Evolutionary conservation across 1,284 basidiomycete species (phyloP), one percentile per base, ranked within the genome.

Genomic region (Tylopilus sp.): DNA sequence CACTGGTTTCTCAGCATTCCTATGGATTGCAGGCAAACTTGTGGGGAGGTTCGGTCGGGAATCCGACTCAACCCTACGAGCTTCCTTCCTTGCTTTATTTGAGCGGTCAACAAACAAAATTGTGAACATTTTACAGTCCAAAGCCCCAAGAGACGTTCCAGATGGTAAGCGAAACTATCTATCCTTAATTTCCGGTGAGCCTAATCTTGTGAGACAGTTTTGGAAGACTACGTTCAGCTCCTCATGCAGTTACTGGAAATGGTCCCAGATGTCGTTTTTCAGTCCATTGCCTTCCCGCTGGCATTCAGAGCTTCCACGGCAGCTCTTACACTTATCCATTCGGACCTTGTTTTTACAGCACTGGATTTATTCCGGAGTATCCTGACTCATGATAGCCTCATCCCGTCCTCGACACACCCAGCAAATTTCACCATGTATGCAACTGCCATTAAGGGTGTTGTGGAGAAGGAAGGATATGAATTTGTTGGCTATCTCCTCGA

Each of bases 191-290:
- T 31, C 5, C 12, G 9, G 19, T n/a, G 31, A 40, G 37, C 28
- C 44, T 52, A 35, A 58, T 26, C 15, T 38, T n/a, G 7, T 18
- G 25, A 11, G 18, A 40, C 16, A 97, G 97, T 97, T 30, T 74
- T 99, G 60, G 97, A 99, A 66, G 97, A 99, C 67, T 99, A 96
- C 60, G 68, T 94, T 46, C 92, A 93, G 59, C 79, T 94, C 66
- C 74, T 93, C 30, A 68, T 86, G 49, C 82, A 86, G 54, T 74
- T 93, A 61, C 67, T 87, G 37, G 78, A 85, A 44, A 73, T 77
- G 55, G 73, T 81, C 2, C 92, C 95, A 2, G 80, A 89, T 50
- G 72, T 91, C 33, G 81, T 94, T 55, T 86, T 95, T 70, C 73
- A 84, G 43, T 89, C 89, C 3, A 72, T 84, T 3, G 77, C 82